Conservation (phyloP, 768 basidiomycete genomes). For the Kwoniella europaea region DNA sequence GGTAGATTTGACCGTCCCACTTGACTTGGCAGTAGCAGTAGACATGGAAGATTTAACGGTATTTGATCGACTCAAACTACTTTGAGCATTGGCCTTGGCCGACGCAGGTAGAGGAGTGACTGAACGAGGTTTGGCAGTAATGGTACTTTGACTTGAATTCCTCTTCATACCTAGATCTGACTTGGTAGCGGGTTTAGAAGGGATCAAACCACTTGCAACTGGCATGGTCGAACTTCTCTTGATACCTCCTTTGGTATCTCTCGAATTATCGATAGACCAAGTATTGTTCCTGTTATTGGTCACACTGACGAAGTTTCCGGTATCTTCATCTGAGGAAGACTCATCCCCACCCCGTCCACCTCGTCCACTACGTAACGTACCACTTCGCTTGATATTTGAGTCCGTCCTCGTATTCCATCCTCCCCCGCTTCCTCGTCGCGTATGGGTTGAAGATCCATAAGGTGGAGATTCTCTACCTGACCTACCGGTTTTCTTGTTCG, state of each 20-base stretch:
- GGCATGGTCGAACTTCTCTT: conserved; percentile 47
- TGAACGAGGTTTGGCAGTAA: conserved; percentile 38
- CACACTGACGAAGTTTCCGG: conserved; percentile 49
- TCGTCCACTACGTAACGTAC: conserved; percentile 21
- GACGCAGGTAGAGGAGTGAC: conserved; percentile 23
- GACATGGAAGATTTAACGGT: conserved; percentile 38
- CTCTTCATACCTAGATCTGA: conserved; percentile 44
- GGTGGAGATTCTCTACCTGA: conserved; percentile 54
- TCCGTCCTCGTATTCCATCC: conserved; percentile 56
- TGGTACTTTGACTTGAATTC: conserved; percentile 48
- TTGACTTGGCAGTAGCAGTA: conserved; percentile 30
- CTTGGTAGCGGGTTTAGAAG: conserved; percentile 39
- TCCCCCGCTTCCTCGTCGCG: conserved; percentile 6
- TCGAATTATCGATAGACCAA: conserved; percentile 47
- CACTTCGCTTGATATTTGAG: conserved; percentile 47
- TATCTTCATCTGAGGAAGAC: conserved; percentile 47
- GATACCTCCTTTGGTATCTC: conserved; percentile 10
- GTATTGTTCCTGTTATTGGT: conserved; percentile 51
- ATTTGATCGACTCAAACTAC: conserved; percentile 27
- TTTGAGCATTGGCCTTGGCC: not conserved
- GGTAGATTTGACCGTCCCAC: conserved; percentile 34
- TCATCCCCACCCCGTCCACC: conserved; percentile 38
- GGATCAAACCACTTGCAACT: conserved; percentile 51
- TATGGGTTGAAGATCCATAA: conserved; percentile 32
- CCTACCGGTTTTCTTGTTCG: conserved; percentile 29